These are phyloP conservation scores for Dunaliella primolecta DNA, from an alignment of 139 green algal species.

Conservation along the genomic window DNA sequence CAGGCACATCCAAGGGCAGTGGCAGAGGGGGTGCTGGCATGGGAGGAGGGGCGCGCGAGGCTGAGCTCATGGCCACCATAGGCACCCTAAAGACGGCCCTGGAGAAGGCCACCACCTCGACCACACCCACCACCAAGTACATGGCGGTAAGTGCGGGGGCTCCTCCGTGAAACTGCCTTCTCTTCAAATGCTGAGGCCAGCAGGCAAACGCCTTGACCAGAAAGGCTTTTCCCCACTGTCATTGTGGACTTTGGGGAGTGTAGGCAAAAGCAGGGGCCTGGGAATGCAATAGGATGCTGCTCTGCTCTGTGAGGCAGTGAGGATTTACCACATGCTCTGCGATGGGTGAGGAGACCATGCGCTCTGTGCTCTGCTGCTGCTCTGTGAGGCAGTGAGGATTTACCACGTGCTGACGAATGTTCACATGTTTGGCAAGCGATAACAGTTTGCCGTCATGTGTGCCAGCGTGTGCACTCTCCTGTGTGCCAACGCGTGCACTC, in stretches of 20 bases:
- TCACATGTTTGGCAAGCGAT: too few relatives aligned
- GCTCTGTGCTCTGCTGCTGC: too few relatives aligned
- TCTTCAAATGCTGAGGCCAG: not conserved
- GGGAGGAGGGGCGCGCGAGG: slow-evolving; percentile 39
- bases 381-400: too few relatives aligned
- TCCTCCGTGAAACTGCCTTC: not conserved
- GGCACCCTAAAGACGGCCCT: slow-evolving; percentile 65
- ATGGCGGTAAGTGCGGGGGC: slow-evolving; percentile 61
- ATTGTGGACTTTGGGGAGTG: not conserved
- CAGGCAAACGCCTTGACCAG: not conserved
- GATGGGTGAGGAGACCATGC: too few relatives aligned
- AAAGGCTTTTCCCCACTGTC: not conserved
- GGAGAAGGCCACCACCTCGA: slow-evolving; percentile 57
- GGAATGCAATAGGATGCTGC: not conserved
- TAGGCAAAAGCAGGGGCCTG: not conserved
- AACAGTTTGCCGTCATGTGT: too few relatives aligned
- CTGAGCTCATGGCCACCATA: slow-evolving; percentile 65
- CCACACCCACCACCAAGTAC: slow-evolving; percentile 69
- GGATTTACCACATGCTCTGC: not conserved
- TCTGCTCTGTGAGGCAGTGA: not conserved
- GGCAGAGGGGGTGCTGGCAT: slow-evolving; percentile 7
- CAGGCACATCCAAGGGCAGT: not conserved
- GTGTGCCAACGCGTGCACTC: too few relatives aligned
- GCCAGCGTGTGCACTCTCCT: too few relatives aligned
- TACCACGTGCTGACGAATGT: too few relatives aligned